These are phyloP conservation scores for Pleurotus sapidus DNA, from an alignment of 768 basidiomycete species.

Conservation along the genomic window DNA sequence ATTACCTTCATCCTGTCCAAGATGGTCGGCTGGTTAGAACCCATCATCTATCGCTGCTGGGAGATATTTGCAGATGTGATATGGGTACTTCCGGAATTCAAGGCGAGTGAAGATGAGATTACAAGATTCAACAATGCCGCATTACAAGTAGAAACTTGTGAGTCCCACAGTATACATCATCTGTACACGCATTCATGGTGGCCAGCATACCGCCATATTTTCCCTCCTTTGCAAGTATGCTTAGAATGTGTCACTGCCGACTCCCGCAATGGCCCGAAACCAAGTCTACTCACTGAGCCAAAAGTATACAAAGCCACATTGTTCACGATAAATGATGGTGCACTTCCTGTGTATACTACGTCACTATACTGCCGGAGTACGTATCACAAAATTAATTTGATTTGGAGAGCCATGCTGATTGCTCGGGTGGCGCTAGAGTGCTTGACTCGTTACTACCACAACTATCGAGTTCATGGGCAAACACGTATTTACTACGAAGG, in stretches of 20 bases:
- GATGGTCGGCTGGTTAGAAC: neutral
- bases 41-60: neutral
- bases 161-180: neutral
- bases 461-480: conserved; percentile 17
- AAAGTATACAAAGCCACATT: conserved; percentile 13
- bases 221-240: neutral
- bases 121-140: neutral
- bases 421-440: conserved; percentile 10
- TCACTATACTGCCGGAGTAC: conserved; percentile 20
- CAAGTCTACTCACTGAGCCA: neutral
- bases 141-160: neutral
- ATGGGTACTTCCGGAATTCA: neutral
- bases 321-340: conserved; percentile 17
- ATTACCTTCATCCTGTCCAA: neutral
- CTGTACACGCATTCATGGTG: neutral
- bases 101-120: neutral
- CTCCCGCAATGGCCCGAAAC: too few species aligned
- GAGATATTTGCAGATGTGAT: neutral
- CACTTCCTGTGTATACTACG: conserved; percentile 19
- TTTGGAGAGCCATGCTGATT: neutral
- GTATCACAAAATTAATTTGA: neutral
- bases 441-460: conserved; percentile 21
- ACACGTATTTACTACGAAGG: conserved; percentile 19
- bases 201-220: neutral
- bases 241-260: neutral